phyloP scores from a whole-genome alignment of 352 stramenopile genomes.

The Pythium plurisporium region DNA sequence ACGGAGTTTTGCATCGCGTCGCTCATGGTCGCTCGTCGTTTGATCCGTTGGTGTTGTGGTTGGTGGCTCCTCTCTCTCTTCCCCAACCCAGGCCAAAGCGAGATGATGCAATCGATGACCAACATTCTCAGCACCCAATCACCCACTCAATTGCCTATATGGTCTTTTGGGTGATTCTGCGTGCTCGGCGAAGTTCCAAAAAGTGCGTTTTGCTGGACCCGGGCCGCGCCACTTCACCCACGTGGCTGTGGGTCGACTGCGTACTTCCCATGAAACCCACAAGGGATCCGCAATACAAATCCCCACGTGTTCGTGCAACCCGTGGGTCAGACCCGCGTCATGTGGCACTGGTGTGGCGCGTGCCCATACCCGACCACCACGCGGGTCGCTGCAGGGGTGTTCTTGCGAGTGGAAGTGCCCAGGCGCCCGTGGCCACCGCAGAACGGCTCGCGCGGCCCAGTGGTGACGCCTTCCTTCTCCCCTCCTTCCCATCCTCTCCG shows the following conservation, averaged over 20 bases:
- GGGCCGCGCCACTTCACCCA: neutral
- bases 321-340: constrained; percentile 6
- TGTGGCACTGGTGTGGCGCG: constrained; percentile 26
- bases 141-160: constrained; percentile 2
- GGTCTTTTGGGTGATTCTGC: constrained; percentile 13
- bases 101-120: constrained; percentile 26
- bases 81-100: neutral
- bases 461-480: neutral
- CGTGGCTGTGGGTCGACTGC: neutral
- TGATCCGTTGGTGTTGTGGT: neutral
- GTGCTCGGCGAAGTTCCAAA: neutral
- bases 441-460: constrained; percentile 5
- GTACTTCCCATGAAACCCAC: neutral
- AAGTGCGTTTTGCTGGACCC: neutral
- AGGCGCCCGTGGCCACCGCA: constrained; percentile 16
- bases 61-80: neutral
- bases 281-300: neutral
- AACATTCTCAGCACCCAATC: constrained; percentile 13
- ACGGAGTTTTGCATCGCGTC: constrained; percentile 34
- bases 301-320: too few relatives aligned
- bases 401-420: constrained; percentile 13
- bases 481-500: neutral
- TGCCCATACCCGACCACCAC: neutral
- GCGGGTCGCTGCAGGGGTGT: neutral
- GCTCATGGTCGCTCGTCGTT: constrained; percentile 10